phyloP scores from a whole-genome alignment of 2,329 filamentous ascomycete species.

The Beauveria caledonica region DNA sequence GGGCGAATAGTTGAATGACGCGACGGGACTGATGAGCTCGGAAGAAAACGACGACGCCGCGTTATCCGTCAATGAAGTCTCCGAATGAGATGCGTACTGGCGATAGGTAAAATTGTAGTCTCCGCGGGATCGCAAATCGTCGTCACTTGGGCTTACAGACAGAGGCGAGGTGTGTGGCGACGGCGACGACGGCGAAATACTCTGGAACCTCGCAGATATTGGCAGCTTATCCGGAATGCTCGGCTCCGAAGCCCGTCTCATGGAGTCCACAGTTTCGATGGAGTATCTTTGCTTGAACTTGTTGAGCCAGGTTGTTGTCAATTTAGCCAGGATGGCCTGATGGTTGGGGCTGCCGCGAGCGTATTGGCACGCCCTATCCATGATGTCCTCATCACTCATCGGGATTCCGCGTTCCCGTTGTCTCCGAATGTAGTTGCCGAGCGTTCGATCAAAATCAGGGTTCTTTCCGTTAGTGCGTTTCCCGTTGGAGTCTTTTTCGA shows the following conservation, averaged over 20 bases:
- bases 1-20: slow-evolving; percentile 67
- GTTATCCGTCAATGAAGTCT: slow-evolving; percentile 24
- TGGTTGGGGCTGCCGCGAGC: slow-evolving; percentile 59
- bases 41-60: slow-evolving; percentile 58
- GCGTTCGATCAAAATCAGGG: slow-evolving; percentile 84
- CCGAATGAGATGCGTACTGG: slow-evolving; percentile 26
- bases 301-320: slow-evolving; percentile 76
- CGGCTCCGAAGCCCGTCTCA: slow-evolving; percentile 53
- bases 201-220: slow-evolving; percentile 39
- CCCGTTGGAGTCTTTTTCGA: slow-evolving; percentile 60
- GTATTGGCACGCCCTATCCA: slow-evolving; percentile 77
- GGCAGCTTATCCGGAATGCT: slow-evolving; percentile 63
- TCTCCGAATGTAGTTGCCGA: slow-evolving; percentile 81
- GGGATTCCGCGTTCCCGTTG: slow-evolving; percentile 66
- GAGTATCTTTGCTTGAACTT: slow-evolving; percentile 91
- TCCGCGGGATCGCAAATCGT: slow-evolving; percentile 43
- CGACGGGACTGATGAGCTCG: slow-evolving; percentile 64
- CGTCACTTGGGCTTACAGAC: slow-evolving; percentile 61
- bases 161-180: slow-evolving; percentile 58
- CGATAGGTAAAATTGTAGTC: slow-evolving; percentile 27
- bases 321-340: slow-evolving; percentile 62
- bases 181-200: slow-evolving; percentile 67
- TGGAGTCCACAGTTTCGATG: slow-evolving; percentile 40
- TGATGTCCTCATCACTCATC: slow-evolving; percentile 72
- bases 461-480: slow-evolving; percentile 78